Evolutionary conservation across 768 basidiomycete genomes (phyloP), one percentile per base, ranked within the genome.

Genomic region (Russula emetica): DNA sequence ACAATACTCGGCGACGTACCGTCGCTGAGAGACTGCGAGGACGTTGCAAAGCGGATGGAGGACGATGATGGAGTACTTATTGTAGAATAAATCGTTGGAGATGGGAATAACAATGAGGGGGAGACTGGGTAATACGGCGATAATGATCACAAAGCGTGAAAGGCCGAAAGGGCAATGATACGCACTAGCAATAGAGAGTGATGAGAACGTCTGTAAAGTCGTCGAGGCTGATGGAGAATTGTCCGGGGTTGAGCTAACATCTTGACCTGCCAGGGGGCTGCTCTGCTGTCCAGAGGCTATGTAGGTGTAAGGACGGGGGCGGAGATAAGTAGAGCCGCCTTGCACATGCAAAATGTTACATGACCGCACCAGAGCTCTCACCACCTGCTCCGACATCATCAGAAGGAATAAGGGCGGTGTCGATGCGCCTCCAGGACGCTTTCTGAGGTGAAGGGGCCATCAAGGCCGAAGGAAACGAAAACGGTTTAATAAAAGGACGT

Each of bases 361-460:
- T 49, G 34, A 9, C 9, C 58, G 45, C 24, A 64, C 63, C 53
- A 50, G 54, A 60, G 32, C 53, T 38, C 28, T 28, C 22, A 38
- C 22, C 47, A 34, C 55, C 28, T 51, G 24, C 45, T 6, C 52
- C 53, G 20, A n/a, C n/a, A 42, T 47, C 38, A 34, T 34, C 18
- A 20, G 53, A 64, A 42, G 4, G 57, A 55, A 20, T 22, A n/a
- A 4, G 7, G 22, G 18, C 5, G 26, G 28, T 26, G 9, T 60
- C 40, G 18, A 24, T 47, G 54, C 63, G 63, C 40, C 58, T 60
- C 58, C 58, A 38, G 63, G 58, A 34, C 47, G 59, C 59, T n/a
- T 36, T 55, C 38, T 22, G 18, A 5, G 8, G 36, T 22, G 18
- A 50, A 50, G 53, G 53, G 26, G 63, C 63, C 63, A 64, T 64